These are phyloP conservation scores for Chrysanthemum seticuspe DNA, from an alignment of 129 eudicot genomes.

Conservation along the genomic window DNA sequence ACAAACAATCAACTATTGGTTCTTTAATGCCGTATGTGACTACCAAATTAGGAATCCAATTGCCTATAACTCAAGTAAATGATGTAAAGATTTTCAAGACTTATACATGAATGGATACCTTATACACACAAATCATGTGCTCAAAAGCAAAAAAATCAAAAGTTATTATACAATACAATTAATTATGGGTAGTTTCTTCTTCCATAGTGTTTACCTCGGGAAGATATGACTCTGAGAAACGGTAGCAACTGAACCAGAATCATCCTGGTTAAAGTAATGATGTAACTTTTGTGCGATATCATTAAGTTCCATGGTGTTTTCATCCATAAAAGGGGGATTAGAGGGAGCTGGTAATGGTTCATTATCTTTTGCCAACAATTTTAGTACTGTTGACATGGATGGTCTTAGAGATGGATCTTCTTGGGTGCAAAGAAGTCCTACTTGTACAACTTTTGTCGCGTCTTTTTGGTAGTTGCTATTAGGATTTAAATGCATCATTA, in stretches of 20 bases:
- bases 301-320: slow-evolving; percentile 57
- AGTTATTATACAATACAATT: not conserved
- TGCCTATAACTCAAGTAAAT: no score
- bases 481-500: slow-evolving; percentile 40
- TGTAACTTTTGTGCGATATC: slow-evolving; percentile 29
- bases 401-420: slow-evolving; percentile 62
- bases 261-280: slow-evolving; percentile 16
- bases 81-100: no score
- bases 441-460: slow-evolving; percentile 41
- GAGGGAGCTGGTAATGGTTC: slow-evolving; percentile 61
- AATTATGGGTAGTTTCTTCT: not conserved
- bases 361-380: slow-evolving; percentile 53
- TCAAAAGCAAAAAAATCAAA: no score
- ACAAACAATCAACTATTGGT: no score
- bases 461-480: slow-evolving; percentile 30
- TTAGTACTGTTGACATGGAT: slow-evolving; percentile 51
- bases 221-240: slow-evolving; percentile 55
- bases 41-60: no score
- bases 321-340: slow-evolving; percentile 68
- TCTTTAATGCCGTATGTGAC: no score
- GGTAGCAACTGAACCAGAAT: slow-evolving; percentile 51
- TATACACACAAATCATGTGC: no score
- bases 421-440: slow-evolving; percentile 76
- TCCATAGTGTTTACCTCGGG: slow-evolving; percentile 39
- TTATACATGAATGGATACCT: no score